phyloP scores from a whole-genome alignment of 305 asterid genomes.

The Plantago coronopus region DNA sequence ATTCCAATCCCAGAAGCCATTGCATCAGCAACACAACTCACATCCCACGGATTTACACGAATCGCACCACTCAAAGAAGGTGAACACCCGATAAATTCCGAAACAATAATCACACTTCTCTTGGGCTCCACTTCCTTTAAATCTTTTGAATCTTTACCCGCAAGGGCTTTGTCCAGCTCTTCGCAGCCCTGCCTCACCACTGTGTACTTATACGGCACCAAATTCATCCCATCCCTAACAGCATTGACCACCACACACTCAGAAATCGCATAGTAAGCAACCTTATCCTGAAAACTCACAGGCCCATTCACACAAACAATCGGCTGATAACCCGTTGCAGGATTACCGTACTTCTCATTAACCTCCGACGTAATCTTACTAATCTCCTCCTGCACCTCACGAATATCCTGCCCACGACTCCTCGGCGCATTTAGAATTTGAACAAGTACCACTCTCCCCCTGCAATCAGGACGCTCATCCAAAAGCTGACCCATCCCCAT shows the following conservation, averaged over 20 bases:
- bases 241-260: conserved; percentile 90
- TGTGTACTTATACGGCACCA: conserved; percentile 71
- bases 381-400: conserved; percentile 65
- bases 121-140: too few relatives aligned
- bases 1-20: conserved; percentile 50
- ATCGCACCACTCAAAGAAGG: conserved; percentile 88
- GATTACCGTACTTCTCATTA: conserved; percentile 39
- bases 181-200: conserved; percentile 63
- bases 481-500: conserved; percentile 60
- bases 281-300: conserved; percentile 57
- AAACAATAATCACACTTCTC: conserved; percentile 69
- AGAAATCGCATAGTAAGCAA: conserved; percentile 59
- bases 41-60: conserved; percentile 82
- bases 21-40: conserved; percentile 54
- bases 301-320: conserved; percentile 64
- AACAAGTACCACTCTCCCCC: conserved; percentile 57
- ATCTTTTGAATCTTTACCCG: conserved; percentile 27
- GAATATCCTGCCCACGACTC: conserved; percentile 67
- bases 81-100: conserved; percentile 88
- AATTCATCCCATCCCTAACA: conserved; percentile 88
- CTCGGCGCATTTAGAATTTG: conserved; percentile 76
- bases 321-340: conserved; percentile 46
- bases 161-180: conserved; percentile 51
- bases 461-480: conserved; percentile 43
- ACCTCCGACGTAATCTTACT: conserved; percentile 43